These are phyloP conservation scores for Chrysosporium queenslandicum DNA, from an alignment of 2,329 filamentous ascomycete species.

Conservation along the genomic window DNA sequence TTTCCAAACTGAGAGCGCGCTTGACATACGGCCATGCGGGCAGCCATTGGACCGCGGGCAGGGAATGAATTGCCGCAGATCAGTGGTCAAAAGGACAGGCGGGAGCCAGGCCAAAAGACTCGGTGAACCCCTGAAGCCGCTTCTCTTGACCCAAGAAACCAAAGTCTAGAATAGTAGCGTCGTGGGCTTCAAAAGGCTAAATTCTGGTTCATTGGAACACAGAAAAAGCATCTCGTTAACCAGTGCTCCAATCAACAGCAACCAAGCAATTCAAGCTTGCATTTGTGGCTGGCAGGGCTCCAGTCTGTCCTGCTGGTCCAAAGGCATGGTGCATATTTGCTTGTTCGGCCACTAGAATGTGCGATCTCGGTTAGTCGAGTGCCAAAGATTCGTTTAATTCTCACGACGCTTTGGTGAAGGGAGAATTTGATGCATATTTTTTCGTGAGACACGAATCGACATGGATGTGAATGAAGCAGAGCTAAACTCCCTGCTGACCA, in stretches of 20 bases:
- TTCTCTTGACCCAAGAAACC: neutral
- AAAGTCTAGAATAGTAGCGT: slow-evolving; percentile 1
- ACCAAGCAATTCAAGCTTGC: neutral
- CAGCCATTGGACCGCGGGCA: neutral
- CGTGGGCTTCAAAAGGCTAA: neutral
- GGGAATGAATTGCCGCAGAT: neutral
- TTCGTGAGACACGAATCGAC: too few relatives aligned
- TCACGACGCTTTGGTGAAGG: too few relatives aligned
- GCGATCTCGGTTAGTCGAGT: neutral
- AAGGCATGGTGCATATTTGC: neutral
- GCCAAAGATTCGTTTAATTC: neutral
- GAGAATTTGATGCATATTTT: too few relatives aligned
- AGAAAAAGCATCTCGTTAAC: slow-evolving; percentile 1
- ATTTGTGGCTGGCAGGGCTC: neutral
- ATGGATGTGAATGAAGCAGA: too few relatives aligned
- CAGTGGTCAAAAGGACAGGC: neutral
- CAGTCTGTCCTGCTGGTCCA: neutral
- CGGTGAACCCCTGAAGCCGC: slow-evolving; percentile 3
- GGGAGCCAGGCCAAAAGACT: neutral
- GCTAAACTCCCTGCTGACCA: too few relatives aligned
- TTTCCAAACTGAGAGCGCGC: neutral
- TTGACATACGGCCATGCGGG: neutral
- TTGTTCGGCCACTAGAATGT: neutral
- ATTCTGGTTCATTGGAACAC: slow-evolving; percentile 1
- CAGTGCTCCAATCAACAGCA: neutral